Percentiles rank a stretch among this genome's conserved stretches.
phyloP scores from a whole-genome alignment of 2,329 filamentous ascomycete species.

The Venturia asperata region DNA sequence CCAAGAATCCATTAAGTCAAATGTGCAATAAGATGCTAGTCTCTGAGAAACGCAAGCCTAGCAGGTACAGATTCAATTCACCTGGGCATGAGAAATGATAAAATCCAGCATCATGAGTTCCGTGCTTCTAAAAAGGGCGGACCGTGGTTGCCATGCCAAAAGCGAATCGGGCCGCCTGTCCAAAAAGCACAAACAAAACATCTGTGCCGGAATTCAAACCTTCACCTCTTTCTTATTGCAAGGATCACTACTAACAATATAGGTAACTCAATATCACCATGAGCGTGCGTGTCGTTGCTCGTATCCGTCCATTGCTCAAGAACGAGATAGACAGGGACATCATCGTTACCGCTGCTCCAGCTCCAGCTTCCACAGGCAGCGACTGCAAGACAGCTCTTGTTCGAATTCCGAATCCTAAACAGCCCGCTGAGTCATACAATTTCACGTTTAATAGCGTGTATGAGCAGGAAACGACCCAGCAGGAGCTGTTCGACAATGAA shows the following conservation, averaged over 20 bases:
- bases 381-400: constrained; percentile 48
- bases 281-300: constrained; percentile 79
- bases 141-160: background rate
- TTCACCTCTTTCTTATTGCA: background rate
- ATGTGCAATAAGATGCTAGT: no score
- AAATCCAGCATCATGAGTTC: background rate
- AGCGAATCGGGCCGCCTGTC: background rate
- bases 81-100: background rate
- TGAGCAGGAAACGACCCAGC: constrained; percentile 70
- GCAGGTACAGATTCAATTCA: background rate
- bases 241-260: constrained; percentile 7
- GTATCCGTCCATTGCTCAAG: constrained; percentile 80
- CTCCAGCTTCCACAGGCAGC: constrained; percentile 22
- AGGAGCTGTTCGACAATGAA: constrained; percentile 82
- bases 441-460: constrained; percentile 96
- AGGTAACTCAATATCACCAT: constrained; percentile 24
- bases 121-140: background rate
- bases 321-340: constrained; percentile 81
- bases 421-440: constrained; percentile 80
- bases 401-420: constrained; percentile 90
- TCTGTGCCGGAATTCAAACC: background rate
- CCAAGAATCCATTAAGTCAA: no score
- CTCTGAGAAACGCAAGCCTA: no score
- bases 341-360: constrained; percentile 60
- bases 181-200: background rate